Evolutionary conservation across 192 early-diverging fungal genomes (phyloP).

Genomic region (Helicostylum pulchrum): DNA sequence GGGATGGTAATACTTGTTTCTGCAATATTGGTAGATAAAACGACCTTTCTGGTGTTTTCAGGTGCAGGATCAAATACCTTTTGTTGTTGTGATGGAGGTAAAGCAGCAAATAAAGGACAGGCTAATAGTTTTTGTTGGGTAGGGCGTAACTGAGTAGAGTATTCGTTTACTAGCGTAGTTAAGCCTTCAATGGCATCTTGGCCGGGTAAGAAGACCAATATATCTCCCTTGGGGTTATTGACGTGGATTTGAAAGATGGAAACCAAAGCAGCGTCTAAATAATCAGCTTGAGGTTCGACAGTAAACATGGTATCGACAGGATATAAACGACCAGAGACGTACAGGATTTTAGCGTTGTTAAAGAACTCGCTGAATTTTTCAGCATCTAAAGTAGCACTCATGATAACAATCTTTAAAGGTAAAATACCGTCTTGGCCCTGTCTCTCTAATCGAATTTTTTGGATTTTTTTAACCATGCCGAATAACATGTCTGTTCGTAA

Average conservation of each 20-base stretch:
- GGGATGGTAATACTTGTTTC: constrained; percentile 97
- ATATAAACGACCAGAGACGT: constrained; percentile 88
- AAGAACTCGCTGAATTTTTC: constrained; percentile 91
- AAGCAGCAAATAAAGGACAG: constrained; percentile 91
- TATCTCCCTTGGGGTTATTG: constrained; percentile 82
- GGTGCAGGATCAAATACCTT: constrained; percentile 89
- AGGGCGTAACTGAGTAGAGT: constrained; percentile 59
- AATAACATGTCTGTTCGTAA: constrained; percentile 95
- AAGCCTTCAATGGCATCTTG: constrained; percentile 95
- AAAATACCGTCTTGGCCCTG: constrained; percentile 35
- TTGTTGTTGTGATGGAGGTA: constrained; percentile 85
- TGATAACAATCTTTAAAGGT: constrained; percentile 89
- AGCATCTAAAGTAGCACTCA: constrained; percentile 96
- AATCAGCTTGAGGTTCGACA: constrained; percentile 79
- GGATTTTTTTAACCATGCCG: constrained; percentile 91
- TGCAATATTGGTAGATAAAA: constrained; percentile 96
- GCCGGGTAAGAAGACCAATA: constrained; percentile 89
- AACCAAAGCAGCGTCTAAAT: constrained; percentile 85
- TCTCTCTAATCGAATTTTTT: constrained; percentile 57
- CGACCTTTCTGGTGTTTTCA: constrained; percentile 81
- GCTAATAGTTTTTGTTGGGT: constrained; percentile 56
- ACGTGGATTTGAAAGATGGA: constrained; percentile 88
- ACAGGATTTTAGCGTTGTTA: constrained; percentile 77
- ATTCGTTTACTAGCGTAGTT: constrained; percentile 76
- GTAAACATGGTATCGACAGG: constrained; percentile 84